phyloP scores from a whole-genome alignment of 1,284 basidiomycete genomes.

The Fistulina hepatica region DNA sequence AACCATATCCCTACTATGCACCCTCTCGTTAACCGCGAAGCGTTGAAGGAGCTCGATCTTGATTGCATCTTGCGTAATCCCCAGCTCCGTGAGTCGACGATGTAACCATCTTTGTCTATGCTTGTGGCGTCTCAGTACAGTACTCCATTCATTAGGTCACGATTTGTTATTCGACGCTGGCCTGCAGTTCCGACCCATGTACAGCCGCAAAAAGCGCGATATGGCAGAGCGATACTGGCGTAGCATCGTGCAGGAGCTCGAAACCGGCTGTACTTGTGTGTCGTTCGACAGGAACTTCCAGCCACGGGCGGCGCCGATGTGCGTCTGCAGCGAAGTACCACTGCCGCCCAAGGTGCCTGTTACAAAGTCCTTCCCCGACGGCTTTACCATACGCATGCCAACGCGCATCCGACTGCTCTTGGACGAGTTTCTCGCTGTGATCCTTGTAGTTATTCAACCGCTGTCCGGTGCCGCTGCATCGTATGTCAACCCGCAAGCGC shows the following conservation, averaged over 20 bases:
- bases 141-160: constrained; percentile 45
- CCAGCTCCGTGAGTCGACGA: constrained; percentile 64
- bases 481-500: constrained; percentile 44
- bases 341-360: constrained; percentile 31
- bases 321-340: constrained; percentile 39
- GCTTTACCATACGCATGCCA: constrained; percentile 54
- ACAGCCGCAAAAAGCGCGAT: constrained; percentile 63
- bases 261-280: constrained; percentile 76
- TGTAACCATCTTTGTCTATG: too few species aligned
- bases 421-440: constrained; percentile 70
- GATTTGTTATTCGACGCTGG: constrained; percentile 83
- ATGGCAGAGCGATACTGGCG: constrained; percentile 78
- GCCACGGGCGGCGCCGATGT: constrained; percentile 43
- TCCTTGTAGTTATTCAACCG: constrained; percentile 75
- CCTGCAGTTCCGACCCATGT: constrained; percentile 62
- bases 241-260: constrained; percentile 70
- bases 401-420: constrained; percentile 69
- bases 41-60: constrained; percentile 78
- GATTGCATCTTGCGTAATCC: constrained; percentile 81
- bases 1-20: constrained; percentile 55
- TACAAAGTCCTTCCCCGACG: too few species aligned
- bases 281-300: too few species aligned
- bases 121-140: not conserved
- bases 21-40: constrained; percentile 76
- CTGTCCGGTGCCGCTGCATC: constrained; percentile 42